Percentiles rank a stretch among this genome's conserved stretches.
These are phyloP conservation scores for Aspergillus sergii DNA, from an alignment of 2,329 filamentous ascomycete species.

Conservation along the genomic window DNA sequence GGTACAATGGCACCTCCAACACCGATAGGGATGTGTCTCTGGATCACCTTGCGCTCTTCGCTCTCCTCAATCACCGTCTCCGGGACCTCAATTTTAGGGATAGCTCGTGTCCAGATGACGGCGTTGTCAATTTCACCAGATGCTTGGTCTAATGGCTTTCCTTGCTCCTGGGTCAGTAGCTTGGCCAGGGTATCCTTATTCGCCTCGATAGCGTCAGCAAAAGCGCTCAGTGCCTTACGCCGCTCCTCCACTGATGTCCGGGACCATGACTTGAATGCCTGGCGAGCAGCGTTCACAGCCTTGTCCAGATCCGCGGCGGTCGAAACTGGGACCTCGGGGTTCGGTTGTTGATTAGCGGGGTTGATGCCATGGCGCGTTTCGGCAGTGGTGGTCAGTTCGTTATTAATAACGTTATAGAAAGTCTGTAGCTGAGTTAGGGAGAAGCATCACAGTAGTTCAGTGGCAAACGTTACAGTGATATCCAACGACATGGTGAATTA, in stretches of 20 bases:
- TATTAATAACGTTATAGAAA: slow-evolving; percentile 58
- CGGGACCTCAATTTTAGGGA: slow-evolving; percentile 40
- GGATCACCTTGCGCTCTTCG: slow-evolving; percentile 37
- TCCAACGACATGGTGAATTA: slow-evolving; percentile 17
- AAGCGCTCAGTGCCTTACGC: slow-evolving; percentile 33
- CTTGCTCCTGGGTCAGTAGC: slow-evolving; percentile 47
- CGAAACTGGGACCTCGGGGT: slow-evolving; percentile 55
- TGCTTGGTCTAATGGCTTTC: slow-evolving; percentile 40
- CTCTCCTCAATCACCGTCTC: slow-evolving; percentile 54
- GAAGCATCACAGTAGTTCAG: background rate
- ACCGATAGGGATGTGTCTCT: slow-evolving; percentile 43
- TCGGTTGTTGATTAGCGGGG: slow-evolving; percentile 53
- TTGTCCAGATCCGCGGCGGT: slow-evolving; percentile 53
- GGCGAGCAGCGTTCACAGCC: slow-evolving; percentile 52
- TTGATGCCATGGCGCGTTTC: slow-evolving; percentile 54
- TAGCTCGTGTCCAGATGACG: slow-evolving; percentile 24
- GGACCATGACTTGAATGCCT: slow-evolving; percentile 53
- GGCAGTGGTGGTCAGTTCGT: slow-evolving; percentile 48
- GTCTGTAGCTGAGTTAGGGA: slow-evolving; percentile 23
- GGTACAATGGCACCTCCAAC: slow-evolving; percentile 59
- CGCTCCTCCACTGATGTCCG: slow-evolving; percentile 38
- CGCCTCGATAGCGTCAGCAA: slow-evolving; percentile 38
- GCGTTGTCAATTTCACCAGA: slow-evolving; percentile 29
- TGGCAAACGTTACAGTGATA: slow-evolving; percentile 4
- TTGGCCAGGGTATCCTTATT: slow-evolving; percentile 40